Base-by-base conservation (phyloP, 2,329 filamentous ascomycete genomes). In the Phyllosticta paracitricarpa region DNA sequence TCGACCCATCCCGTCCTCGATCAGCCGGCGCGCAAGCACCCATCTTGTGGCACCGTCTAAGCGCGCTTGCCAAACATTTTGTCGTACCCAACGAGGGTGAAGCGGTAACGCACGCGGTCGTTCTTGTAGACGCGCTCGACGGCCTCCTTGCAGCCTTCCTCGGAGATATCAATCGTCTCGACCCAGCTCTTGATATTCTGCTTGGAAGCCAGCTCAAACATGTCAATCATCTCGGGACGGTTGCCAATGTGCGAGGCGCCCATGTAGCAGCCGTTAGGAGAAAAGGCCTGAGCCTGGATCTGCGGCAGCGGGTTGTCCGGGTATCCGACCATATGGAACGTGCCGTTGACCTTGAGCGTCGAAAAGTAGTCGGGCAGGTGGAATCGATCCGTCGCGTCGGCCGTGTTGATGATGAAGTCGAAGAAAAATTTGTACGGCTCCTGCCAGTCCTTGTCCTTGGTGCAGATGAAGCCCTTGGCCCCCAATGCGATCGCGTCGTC, bases 341-440 rank as follows among this genome's bases (percentile, higher is more conserved):
- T 83, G 62, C 88, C 89, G 76, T 91, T 89, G 62, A 93, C 86
- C 75, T 93, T 91, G 72, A 95, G 82, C 68, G 91, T 82, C 64
- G 82, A 84, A 69, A 95, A 83, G 78, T 94, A 95, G 65, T 86
- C 81, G 58, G 76, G 75, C 33, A 90, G 77, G 70, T 89, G 83
- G 75, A 90, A 89, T 58, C 85, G 82, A 68, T 84, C 79, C 58
- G 83, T 86, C 40, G 82, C 84, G 69, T 84, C 89, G 67, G 89
- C 87, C 7, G 84, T 87, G 80, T 88, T 89, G 78, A 91, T 73
- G 72, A 91, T 88, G 67, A 91, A 80, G 76, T 91, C 89, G 68
- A 91, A 90, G 1, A 82, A 84, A 72, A 78, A 80, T 63, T 75
- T 76, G 69, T 79, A 80, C 22, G 76, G 72, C 70, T 83, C 77